Evolutionary conservation across 2,329 filamentous ascomycete genomes (phyloP).

Genomic region (Claviceps cyperi): DNA sequence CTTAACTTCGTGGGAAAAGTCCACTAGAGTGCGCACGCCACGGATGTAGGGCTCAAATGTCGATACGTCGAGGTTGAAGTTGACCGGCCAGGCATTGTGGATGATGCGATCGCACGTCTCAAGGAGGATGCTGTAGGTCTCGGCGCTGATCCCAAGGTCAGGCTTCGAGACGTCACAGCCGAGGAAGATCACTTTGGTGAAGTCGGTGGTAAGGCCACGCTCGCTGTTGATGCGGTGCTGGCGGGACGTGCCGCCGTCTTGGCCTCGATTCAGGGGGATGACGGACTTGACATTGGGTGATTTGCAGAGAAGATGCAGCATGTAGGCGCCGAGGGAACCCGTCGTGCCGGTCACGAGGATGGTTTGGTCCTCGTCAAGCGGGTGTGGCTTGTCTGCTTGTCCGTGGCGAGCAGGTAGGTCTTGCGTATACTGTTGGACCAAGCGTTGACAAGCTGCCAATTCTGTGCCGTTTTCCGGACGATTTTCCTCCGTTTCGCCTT

Average conservation of each 20-base stretch:
- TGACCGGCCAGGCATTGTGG: constrained; percentile 37
- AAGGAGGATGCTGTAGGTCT: constrained; percentile 22
- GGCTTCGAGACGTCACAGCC: constrained; percentile 31
- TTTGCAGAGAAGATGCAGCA: constrained; percentile 29
- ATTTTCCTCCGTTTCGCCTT: constrained; percentile 2
- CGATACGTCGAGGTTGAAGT: constrained; percentile 33
- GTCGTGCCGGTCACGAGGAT: constrained; percentile 78
- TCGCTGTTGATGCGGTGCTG: constrained; percentile 22
- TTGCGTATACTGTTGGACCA: constrained; percentile 17
- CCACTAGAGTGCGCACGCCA: constrained; percentile 33
- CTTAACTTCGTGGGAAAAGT: constrained; percentile 21
- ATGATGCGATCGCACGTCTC: constrained; percentile 29
- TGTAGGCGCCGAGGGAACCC: constrained; percentile 71
- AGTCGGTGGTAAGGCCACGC: constrained; percentile 24
- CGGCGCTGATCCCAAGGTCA: constrained; percentile 30
- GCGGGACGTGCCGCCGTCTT: constrained; percentile 21
- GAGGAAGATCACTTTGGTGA: constrained; percentile 29
- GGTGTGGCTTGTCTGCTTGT: constrained; percentile 10
- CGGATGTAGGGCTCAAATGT: constrained; percentile 36
- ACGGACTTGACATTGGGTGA: constrained; percentile 11
- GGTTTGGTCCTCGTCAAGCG: constrained; percentile 27
- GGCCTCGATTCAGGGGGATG: constrained; percentile 15
- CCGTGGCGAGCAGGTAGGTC: constrained; percentile 11
- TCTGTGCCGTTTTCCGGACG: not conserved
- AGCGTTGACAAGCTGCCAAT: constrained; percentile 4